Percentiles rank a stretch among this genome's conserved stretches.
phyloP scores from a whole-genome alignment of 352 stramenopile species.

The Phytophthora pinifolia region DNA sequence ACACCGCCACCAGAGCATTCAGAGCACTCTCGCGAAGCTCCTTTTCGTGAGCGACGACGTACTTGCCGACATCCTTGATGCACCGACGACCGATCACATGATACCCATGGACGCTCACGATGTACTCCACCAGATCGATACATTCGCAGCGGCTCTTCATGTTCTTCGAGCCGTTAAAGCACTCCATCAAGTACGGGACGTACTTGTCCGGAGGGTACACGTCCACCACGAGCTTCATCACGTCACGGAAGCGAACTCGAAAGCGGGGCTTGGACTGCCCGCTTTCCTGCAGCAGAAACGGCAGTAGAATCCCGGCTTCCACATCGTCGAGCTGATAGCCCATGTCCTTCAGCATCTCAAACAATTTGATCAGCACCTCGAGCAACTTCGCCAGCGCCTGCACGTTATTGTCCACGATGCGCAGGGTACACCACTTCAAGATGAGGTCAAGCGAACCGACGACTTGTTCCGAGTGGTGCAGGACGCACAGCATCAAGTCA shows the following conservation, averaged over 20 bases:
- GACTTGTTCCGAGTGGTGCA: slow-evolving; percentile 67
- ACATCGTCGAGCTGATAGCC: slow-evolving; percentile 79
- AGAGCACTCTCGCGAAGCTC: slow-evolving; percentile 82
- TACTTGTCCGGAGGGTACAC: slow-evolving; percentile 86
- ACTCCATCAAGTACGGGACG: slow-evolving; percentile 71
- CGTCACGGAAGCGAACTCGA: slow-evolving; percentile 76
- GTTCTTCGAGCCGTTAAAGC: slow-evolving; percentile 85
- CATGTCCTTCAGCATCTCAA: slow-evolving; percentile 70
- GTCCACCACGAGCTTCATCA: slow-evolving; percentile 80
- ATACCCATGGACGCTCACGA: slow-evolving; percentile 62
- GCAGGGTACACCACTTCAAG: slow-evolving; percentile 85
- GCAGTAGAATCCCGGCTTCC: slow-evolving; percentile 78
- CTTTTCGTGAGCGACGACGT: slow-evolving; percentile 77
- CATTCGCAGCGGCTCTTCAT: slow-evolving; percentile 86
- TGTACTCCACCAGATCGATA: slow-evolving; percentile 80
- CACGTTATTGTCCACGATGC: slow-evolving; percentile 89
- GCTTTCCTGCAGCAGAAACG: slow-evolving; percentile 83
- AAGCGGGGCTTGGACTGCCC: slow-evolving; percentile 85
- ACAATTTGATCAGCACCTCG: slow-evolving; percentile 80
- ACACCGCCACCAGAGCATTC: slow-evolving; percentile 70
- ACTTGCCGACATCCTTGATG: slow-evolving; percentile 82
- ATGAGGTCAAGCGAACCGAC: slow-evolving; percentile 71
- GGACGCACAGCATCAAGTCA: slow-evolving; percentile 67
- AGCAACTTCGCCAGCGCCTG: slow-evolving; percentile 82
- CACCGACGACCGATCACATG: slow-evolving; percentile 69